Conservation (phyloP, 1,139 yeast species). For the Kodamaea ohmeri region DNA sequence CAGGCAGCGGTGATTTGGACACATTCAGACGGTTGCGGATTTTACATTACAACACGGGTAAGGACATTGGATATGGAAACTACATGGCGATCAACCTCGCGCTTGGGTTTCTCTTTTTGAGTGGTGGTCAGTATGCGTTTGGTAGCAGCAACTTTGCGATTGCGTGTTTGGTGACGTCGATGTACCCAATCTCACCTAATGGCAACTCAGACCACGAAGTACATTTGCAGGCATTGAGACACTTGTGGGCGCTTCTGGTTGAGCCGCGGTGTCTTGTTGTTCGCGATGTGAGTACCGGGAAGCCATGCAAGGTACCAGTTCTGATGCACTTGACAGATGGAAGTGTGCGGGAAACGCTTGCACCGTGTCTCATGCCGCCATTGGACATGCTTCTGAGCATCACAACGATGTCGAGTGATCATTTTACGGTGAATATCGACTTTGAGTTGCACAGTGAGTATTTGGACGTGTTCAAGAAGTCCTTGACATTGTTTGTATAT, state of each 20-base stretch:
- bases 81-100: slow-evolving; percentile 81
- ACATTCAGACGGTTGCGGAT: slow-evolving; percentile 70
- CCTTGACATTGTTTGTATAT: slow-evolving; percentile 50
- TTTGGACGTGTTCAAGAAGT: slow-evolving; percentile 42
- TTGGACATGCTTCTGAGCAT: slow-evolving; percentile 46
- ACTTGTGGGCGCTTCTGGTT: slow-evolving; percentile 87
- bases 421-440: slow-evolving; percentile 45
- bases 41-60: slow-evolving; percentile 57
- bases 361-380: slow-evolving; percentile 75
- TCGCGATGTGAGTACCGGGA: slow-evolving; percentile 62
- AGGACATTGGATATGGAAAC: slow-evolving; percentile 58
- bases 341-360: slow-evolving; percentile 22
- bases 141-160: slow-evolving; percentile 61
- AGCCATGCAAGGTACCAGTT: slow-evolving; percentile 53
- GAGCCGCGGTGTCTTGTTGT: slow-evolving; percentile 78
- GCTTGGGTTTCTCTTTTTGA: slow-evolving; percentile 81
- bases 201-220: slow-evolving; percentile 47
- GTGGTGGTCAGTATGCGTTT: slow-evolving; percentile 91
- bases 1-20: slow-evolving; percentile 87
- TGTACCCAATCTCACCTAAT: slow-evolving; percentile 71
- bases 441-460: slow-evolving; percentile 37
- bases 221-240: slow-evolving; percentile 82
- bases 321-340: slow-evolving; percentile 39
- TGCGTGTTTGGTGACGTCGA: slow-evolving; percentile 70
- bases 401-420: slow-evolving; percentile 40